Evolutionary conservation across 2,329 filamentous ascomycete genomes (phyloP).

Genomic region (Cercospora sp.): DNA sequence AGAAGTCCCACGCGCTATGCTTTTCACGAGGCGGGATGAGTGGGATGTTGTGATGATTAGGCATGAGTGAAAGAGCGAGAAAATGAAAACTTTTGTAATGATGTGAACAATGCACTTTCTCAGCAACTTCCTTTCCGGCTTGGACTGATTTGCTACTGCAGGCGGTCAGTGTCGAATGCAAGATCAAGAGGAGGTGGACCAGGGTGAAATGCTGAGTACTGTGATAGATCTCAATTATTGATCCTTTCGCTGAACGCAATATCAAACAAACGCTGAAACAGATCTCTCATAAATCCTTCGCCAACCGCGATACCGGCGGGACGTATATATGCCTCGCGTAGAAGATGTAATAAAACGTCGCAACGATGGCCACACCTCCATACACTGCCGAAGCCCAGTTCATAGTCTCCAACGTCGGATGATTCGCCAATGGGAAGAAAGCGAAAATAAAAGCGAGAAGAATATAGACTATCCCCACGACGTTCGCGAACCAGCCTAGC

Average conservation of each 20-base stretch:
- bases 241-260: background rate
- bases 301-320: slow-evolving; percentile 26
- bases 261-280: background rate
- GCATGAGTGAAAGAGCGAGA: background rate
- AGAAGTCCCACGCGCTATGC: background rate
- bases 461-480: slow-evolving; percentile 29
- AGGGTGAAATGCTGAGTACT: background rate
- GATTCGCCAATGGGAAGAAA: slow-evolving; percentile 33
- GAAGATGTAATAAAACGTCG: slow-evolving; percentile 29
- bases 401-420: slow-evolving; percentile 30
- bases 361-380: slow-evolving; percentile 27
- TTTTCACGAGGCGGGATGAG: background rate
- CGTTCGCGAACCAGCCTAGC: slow-evolving; percentile 29
- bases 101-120: background rate
- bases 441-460: slow-evolving; percentile 30
- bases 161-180: too few species aligned
- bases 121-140: too few species aligned
- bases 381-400: slow-evolving; percentile 33
- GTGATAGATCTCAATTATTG: background rate
- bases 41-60: background rate
- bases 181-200: too few species aligned
- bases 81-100: background rate
- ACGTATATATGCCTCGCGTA: slow-evolving; percentile 37
- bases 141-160: too few species aligned
- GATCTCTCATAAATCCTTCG: slow-evolving; percentile 24